Evolutionary conservation across 1,284 basidiomycete species (phyloP), one percentile per base, ranked within the genome.

Genomic region (Ustilago hordei): DNA sequence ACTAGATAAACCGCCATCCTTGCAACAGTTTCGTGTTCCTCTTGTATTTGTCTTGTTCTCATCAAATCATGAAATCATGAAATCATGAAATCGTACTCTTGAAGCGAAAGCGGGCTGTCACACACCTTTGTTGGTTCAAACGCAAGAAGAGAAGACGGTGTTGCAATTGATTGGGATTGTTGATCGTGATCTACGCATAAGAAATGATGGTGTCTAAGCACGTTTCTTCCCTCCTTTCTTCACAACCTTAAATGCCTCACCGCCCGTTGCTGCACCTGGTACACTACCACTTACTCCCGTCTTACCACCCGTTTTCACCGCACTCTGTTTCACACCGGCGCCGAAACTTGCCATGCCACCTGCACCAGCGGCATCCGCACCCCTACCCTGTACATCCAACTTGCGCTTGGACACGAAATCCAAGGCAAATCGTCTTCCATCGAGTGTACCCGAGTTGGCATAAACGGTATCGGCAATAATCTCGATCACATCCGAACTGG

Each of bases 351-450:
- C 64, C 67, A 66, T 69, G 2, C 38, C 64, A 0, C 54, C 53
- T 38, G 12, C 41, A 31, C 7, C 48, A 32, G 3, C 47, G 15
- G 17, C 11, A 8, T 31, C 31, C 8, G 50, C 50, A 15, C 45
- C 43, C 0, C 82, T 71, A 3, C 70, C 74, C 28, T 79, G 81
- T 5, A 84, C 83, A 35, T 84, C 84, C 23, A 80, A 39, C 88
- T 95, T 97, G 64, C 95, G 91, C 86, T 91, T 93, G 71, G 89
- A 90, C 56, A 95, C 91, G 84, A 95, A 99, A 81, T 98, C 95
- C 6, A 92, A 89, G 1, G 95, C 95, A 83, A 99, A 99, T 35
- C 95, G 90, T 61, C 95, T 90, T 0, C 97, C 97, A 82, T 99
- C 95, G 47, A 99, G 90, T 2, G 94, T 99, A 31, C 93, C 93